Conservation (phyloP, 2,329 filamentous ascomycete genomes). For the Ilyonectria robusta region DNA sequence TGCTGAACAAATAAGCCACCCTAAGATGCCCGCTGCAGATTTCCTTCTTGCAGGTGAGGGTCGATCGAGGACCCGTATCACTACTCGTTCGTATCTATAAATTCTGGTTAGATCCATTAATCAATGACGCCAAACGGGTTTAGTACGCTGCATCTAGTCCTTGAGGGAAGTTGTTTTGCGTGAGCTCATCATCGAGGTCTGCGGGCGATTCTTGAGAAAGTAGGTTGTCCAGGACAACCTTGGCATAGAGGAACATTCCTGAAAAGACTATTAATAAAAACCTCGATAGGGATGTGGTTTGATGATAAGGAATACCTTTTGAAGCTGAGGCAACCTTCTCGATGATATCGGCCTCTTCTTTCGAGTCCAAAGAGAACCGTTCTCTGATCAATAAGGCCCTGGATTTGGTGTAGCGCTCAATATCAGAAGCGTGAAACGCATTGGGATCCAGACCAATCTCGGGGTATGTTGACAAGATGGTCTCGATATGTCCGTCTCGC, state of each 20-base stretch:
- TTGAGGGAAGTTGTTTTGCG: background rate
- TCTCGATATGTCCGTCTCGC: background rate
- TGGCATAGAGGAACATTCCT: conserved; percentile 4
- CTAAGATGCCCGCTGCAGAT: background rate
- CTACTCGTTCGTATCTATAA: conserved; percentile 1
- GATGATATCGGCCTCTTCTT: background rate
- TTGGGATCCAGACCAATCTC: background rate
- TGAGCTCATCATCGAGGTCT: conserved; percentile 3
- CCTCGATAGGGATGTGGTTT: background rate
- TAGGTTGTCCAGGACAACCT: background rate
- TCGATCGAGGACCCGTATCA: background rate
- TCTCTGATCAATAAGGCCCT: background rate
- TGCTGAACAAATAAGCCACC: conserved; percentile 2
- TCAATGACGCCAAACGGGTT: background rate
- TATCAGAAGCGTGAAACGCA: background rate
- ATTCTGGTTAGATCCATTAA: background rate
- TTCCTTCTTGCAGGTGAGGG: background rate
- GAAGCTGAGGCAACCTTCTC: background rate
- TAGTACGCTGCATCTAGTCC: background rate
- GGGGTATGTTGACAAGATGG: background rate
- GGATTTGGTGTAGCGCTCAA: background rate
- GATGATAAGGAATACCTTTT: background rate
- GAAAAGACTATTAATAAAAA: background rate
- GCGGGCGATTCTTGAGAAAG: background rate
- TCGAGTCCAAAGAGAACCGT: background rate